Conservation (phyloP, 2,329 filamentous ascomycete genomes). For the Fusarium chuoi region DNA sequence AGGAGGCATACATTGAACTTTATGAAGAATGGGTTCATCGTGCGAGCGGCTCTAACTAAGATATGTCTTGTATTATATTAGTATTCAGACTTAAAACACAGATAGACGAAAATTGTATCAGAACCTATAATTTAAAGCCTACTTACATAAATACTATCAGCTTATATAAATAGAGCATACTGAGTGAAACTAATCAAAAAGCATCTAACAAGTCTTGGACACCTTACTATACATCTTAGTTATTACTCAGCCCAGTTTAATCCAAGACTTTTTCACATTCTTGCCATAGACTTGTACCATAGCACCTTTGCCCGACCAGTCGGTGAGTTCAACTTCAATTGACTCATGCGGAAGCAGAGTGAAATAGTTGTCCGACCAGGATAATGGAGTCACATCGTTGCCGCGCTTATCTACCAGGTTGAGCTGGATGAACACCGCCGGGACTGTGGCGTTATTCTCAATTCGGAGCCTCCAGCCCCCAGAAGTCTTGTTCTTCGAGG, state of each 20-base stretch:
- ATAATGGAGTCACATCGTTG: neutral
- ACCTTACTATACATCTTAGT: neutral
- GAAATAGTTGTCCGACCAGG: neutral
- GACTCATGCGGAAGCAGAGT: neutral
- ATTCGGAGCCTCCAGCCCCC: neutral
- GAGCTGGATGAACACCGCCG: neutral
- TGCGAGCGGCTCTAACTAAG: accelerated
- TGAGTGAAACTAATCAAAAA: neutral
- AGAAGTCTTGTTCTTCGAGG: neutral
- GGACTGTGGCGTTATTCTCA: neutral
- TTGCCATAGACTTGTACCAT: neutral
- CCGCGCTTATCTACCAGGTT: neutral
- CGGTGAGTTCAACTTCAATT: neutral
- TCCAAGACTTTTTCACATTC: neutral
- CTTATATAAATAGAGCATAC: neutral
- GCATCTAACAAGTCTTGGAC: neutral
- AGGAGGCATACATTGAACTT: accelerated
- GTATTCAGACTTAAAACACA: too few species aligned
- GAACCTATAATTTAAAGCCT: too few species aligned
- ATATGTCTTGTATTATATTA: too few species aligned
- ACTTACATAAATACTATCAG: too few species aligned
- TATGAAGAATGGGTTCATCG: accelerated
- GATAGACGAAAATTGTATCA: too few species aligned
- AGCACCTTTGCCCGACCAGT: neutral
- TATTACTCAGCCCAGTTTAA: neutral